phyloP scores from a whole-genome alignment of 2,329 filamentous ascomycete species.

The Helotiales sp. region DNA sequence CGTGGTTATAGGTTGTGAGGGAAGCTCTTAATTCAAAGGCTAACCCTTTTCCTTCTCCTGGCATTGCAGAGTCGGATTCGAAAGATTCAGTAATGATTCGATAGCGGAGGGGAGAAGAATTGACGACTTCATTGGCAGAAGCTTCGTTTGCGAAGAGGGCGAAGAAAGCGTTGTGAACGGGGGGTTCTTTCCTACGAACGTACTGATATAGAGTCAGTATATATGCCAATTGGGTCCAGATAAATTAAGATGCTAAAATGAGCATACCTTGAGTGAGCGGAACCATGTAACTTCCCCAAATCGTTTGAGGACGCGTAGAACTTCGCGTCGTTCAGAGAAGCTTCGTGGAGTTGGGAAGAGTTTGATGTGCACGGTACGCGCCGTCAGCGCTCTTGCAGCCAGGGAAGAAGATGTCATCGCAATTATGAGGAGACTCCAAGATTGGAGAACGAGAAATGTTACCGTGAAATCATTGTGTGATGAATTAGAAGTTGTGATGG shows the following conservation, averaged over 20 bases:
- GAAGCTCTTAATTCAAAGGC: slow-evolving; percentile 28
- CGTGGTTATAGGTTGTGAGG: slow-evolving; percentile 22
- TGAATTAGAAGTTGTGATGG: neutral
- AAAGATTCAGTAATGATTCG: slow-evolving; percentile 17
- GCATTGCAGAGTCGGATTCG: neutral
- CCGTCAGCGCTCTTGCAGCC: neutral
- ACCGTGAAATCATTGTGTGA: neutral
- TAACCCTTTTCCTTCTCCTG: slow-evolving; percentile 6
- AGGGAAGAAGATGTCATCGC: neutral
- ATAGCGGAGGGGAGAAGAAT: slow-evolving; percentile 33
- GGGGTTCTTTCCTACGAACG: neutral
- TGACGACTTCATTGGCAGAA: slow-evolving; percentile 22
- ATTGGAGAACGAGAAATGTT: neutral
- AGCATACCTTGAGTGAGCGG: slow-evolving; percentile 32
- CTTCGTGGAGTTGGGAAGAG: slow-evolving; percentile 31
- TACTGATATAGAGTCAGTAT: slow-evolving; percentile 22
- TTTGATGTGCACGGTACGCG: slow-evolving; percentile 34
- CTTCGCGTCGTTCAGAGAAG: slow-evolving; percentile 35
- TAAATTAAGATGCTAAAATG: neutral
- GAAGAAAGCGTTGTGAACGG: slow-evolving; percentile 32
- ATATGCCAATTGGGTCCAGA: neutral
- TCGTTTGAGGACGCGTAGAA: slow-evolving; percentile 34
- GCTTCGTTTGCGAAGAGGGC: slow-evolving; percentile 25
- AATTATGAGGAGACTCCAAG: neutral
- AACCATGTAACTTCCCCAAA: slow-evolving; percentile 36